These are phyloP conservation scores for Sanguinoderma infundibulare DNA, from an alignment of 1,284 basidiomycete genomes.

Conservation along the genomic window DNA sequence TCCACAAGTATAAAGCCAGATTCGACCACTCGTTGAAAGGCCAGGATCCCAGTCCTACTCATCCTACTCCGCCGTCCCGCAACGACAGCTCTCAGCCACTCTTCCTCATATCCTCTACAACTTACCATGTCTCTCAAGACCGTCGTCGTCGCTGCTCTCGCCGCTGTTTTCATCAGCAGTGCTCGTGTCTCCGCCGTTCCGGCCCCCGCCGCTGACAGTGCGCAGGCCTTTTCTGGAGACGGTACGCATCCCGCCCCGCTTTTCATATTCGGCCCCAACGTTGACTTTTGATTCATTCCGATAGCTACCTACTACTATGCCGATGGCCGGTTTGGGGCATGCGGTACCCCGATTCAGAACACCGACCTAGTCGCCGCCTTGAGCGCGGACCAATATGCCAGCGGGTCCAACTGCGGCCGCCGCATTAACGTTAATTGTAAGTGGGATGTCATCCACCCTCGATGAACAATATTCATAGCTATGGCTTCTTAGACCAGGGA, in stretches of 20 bases:
- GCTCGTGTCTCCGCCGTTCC: too few species aligned
- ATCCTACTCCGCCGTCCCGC: too few species aligned
- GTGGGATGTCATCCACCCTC: neutral
- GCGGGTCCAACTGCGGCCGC: slow-evolving; percentile 15
- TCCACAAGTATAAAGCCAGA: too few species aligned
- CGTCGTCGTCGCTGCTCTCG: neutral
- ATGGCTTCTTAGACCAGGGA: slow-evolving; percentile 2
- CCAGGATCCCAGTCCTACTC: too few species aligned
- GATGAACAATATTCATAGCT: neutral
- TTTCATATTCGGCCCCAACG: neutral
- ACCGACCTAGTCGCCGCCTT: slow-evolving; percentile 19
- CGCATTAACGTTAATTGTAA: neutral
- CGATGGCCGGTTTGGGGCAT: neutral
- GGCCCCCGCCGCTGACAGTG: neutral
- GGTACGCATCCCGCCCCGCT: neutral
- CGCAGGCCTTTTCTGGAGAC: neutral
- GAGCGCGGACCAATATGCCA: slow-evolving; percentile 8
- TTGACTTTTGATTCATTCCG: neutral
- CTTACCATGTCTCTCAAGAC: neutral
- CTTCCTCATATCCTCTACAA: neutral
- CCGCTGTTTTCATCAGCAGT: neutral
- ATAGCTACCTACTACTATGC: slow-evolving; percentile 5
- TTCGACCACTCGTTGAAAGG: too few species aligned
- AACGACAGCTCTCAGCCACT: neutral
- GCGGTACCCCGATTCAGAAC: slow-evolving; percentile 8